Base-by-base conservation (phyloP, 331 rosid genomes). In the Quercus phellos region DNA sequence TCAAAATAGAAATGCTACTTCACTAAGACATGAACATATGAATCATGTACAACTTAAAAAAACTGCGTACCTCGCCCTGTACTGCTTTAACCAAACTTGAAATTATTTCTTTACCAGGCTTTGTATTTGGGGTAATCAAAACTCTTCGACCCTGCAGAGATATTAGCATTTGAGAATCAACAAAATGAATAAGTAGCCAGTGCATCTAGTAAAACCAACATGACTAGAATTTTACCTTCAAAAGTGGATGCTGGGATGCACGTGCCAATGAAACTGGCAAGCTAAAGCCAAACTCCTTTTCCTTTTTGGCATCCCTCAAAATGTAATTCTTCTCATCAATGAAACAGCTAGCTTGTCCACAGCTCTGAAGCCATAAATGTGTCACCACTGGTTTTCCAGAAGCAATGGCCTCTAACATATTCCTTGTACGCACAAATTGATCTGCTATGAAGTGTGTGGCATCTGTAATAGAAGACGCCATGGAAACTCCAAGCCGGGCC, bases 381-480 rank as follows among this genome's bases (percentile, higher is more conserved):
- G 97, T 91, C 61, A 95, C 98, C 78, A 95, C 99, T 56, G 90
- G 94, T 85, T 95, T 93, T 46, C 97, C 94, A 56, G 71, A 83
- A 77, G 99, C 96, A 74, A 95, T 95, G 69, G 99, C 98, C 84
- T 90, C 96, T 78, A 95, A 81, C 96, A 95, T 90, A 85, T 93
- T 95, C 79, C 96, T 90, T 29, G 97, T 95, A 3, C 97, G 96
- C 80, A 91, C 88, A 82, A 95, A 95, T 69, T 90, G 84, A 85
- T 93, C 94, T 4, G 99, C 94, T 64, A 95, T 76, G 86, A 95
- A 95, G 74, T 95, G 99, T 21, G 99, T 93, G n/a, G 99, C 98
- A 78, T 95, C 97, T 22, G 78, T 70, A 72, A 93, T 88, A 63
- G 93, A 95, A 60, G 89, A 85, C 29, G 80, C 98, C 17, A 86